A percentile compares a stretch with the other conserved stretches of the same genome.
These are phyloP conservation scores for Termitomyces sp. DNA, from an alignment of 768 basidiomycete species.

Conservation along the genomic window DNA sequence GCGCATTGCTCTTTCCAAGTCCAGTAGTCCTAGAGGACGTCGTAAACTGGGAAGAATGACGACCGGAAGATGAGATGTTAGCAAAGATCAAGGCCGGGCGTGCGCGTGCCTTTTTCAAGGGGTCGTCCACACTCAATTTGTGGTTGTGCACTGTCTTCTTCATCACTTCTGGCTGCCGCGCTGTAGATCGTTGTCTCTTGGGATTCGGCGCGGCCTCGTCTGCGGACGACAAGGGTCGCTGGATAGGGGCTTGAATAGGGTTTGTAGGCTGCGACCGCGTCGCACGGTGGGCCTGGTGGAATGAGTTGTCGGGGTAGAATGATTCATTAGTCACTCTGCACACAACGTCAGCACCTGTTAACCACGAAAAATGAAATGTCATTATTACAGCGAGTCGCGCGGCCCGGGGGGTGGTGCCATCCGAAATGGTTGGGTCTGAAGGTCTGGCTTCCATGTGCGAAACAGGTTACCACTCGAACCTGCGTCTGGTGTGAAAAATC, in stretches of 20 bases:
- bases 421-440: conserved; percentile 51
- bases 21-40: conserved; percentile 57
- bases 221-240: conserved; percentile 74
- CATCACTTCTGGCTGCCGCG: conserved; percentile 44
- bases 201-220: conserved; percentile 77
- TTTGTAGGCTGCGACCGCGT: conserved; percentile 37
- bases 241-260: conserved; percentile 38
- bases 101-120: conserved; percentile 87
- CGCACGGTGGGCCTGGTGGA: conserved; percentile 44
- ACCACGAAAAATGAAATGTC: background rate
- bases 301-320: conserved; percentile 51
- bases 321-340: conserved; percentile 54
- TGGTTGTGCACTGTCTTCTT: conserved; percentile 48
- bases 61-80: conserved; percentile 84
- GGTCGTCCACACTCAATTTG: conserved; percentile 62
- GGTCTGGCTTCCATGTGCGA: conserved; percentile 50
- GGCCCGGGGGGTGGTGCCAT: conserved; percentile 45
- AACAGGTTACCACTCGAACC: conserved; percentile 52
- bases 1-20: conserved; percentile 46
- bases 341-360: conserved; percentile 13
- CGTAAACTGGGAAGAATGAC: conserved; percentile 72
- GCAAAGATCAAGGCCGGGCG: conserved; percentile 83
- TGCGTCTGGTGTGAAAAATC: conserved; percentile 74
- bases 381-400: conserved; percentile 60
- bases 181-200: conserved; percentile 68